Percentiles rank a stretch among this genome's conserved stretches.
phyloP scores from a whole-genome alignment of 2,329 filamentous ascomycete genomes.

The Xylariaceae sp. region DNA sequence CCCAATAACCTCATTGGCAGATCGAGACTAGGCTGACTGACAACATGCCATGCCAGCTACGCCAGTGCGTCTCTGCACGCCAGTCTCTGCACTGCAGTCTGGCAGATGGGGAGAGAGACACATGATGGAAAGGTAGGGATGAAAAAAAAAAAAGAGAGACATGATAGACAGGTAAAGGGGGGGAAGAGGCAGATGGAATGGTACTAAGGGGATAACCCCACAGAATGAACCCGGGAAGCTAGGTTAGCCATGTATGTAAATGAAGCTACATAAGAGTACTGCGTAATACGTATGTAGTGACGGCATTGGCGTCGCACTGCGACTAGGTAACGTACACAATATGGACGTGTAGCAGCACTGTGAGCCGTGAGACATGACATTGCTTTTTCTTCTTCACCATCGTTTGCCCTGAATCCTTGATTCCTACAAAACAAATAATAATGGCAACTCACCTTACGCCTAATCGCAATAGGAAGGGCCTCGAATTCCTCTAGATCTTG shows the following conservation, averaged over 20 bases:
- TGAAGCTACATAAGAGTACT: neutral
- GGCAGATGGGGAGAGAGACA: constrained; percentile 6
- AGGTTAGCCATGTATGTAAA: neutral
- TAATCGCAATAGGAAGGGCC: constrained; percentile 51
- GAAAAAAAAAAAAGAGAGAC: constrained; percentile 2
- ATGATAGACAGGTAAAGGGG: neutral
- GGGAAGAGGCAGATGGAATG: neutral
- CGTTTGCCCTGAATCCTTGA: neutral
- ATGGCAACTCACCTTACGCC: constrained; percentile 50
- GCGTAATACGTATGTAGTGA: neutral
- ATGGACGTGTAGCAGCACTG: no score
- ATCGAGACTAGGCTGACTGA: neutral
- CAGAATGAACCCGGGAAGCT: neutral
- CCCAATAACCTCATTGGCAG: neutral
- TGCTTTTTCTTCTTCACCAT: neutral
- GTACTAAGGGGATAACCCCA: neutral
- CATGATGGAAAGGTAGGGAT: neutral
- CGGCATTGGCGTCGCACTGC: neutral
- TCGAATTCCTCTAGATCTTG: constrained; percentile 50
- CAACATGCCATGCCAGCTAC: constrained; percentile 17
- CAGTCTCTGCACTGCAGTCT: constrained; percentile 6
- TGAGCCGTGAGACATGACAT: neutral
- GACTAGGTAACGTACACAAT: no score
- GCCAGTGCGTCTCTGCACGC: constrained; percentile 20
- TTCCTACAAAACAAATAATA: neutral